These are phyloP conservation scores for Leccinum variicolor DNA, from an alignment of 768 basidiomycete species.

Conservation along the genomic window DNA sequence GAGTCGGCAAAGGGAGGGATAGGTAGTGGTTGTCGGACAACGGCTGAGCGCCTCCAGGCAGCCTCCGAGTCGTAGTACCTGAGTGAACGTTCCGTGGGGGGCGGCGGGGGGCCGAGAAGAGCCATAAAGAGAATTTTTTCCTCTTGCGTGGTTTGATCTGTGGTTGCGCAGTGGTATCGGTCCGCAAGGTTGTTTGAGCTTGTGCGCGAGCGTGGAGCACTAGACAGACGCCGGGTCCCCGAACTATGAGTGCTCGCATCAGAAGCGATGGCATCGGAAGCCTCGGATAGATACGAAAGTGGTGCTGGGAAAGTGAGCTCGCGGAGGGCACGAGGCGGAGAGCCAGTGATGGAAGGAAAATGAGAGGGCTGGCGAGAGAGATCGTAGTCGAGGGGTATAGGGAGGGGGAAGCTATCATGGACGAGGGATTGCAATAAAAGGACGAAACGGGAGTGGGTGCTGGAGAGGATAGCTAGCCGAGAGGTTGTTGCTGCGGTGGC, in stretches of 20 bases:
- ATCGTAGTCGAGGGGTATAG: slow-evolving; percentile 46
- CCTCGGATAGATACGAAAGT: slow-evolving; percentile 44
- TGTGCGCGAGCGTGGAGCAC: slow-evolving; percentile 3
- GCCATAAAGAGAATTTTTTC: slow-evolving; percentile 38
- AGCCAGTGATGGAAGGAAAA: slow-evolving; percentile 12
- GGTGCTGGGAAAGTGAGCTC: slow-evolving; percentile 77
- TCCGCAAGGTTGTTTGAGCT: slow-evolving; percentile 18
- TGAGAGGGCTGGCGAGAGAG: slow-evolving; percentile 27
- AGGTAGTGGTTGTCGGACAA: neutral
- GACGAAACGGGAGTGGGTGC: slow-evolving; percentile 71
- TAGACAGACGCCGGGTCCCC: neutral
- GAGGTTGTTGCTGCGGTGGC: slow-evolving; percentile 19
- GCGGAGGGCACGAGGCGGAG: slow-evolving; percentile 35
- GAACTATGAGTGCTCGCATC: slow-evolving; percentile 7
- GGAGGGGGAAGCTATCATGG: slow-evolving; percentile 49
- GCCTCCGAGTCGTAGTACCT: slow-evolving; percentile 45
- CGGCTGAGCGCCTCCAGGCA: slow-evolving; percentile 44
- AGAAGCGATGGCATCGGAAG: slow-evolving; percentile 8
- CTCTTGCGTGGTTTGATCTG: slow-evolving; percentile 16
- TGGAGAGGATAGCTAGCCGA: slow-evolving; percentile 46
- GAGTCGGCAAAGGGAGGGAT: slow-evolving; percentile 19
- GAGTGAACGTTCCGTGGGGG: slow-evolving; percentile 41
- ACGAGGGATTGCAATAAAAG: slow-evolving; percentile 70
- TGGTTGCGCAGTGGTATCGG: slow-evolving; percentile 6
- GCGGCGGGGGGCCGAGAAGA: slow-evolving; percentile 35